These are phyloP conservation scores for Trichoderma sp. DNA, from an alignment of 2,329 filamentous ascomycete species.

Conservation along the genomic window DNA sequence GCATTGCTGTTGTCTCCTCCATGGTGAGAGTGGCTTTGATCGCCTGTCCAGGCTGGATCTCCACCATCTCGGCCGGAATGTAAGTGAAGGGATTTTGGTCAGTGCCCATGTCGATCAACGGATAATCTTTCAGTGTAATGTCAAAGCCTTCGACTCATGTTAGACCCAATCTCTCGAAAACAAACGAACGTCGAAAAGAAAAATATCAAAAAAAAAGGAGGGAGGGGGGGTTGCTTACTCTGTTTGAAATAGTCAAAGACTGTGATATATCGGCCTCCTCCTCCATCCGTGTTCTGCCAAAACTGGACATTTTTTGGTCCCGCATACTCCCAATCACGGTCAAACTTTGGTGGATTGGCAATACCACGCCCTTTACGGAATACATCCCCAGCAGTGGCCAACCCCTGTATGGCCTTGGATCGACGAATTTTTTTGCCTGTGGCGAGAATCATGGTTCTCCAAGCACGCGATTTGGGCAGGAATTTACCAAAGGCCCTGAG, in stretches of 20 bases:
- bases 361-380: slow-evolving; percentile 4
- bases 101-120: slow-evolving; percentile 66
- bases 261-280: slow-evolving; percentile 30
- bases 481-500: slow-evolving; percentile 36
- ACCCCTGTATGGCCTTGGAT: slow-evolving; percentile 30
- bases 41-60: slow-evolving; percentile 62
- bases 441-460: slow-evolving; percentile 32
- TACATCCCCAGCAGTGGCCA: slow-evolving; percentile 29
- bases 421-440: slow-evolving; percentile 30
- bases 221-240: slow-evolving; percentile 34
- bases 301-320: slow-evolving; percentile 36
- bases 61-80: slow-evolving; percentile 64
- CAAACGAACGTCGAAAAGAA: not conserved
- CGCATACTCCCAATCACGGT: slow-evolving; percentile 27
- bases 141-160: slow-evolving; percentile 34
- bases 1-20: slow-evolving; percentile 65
- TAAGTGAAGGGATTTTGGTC: slow-evolving; percentile 54
- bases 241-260: slow-evolving; percentile 45
- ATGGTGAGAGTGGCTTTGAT: slow-evolving; percentile 57
- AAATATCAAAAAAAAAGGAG: not conserved
- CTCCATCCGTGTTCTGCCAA: slow-evolving; percentile 26
- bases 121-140: slow-evolving; percentile 40
- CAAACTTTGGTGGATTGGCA: slow-evolving; percentile 26
- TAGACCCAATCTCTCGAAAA: not conserved
- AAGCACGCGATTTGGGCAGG: slow-evolving; percentile 39